Evolutionary conservation across 176 grass and related monocot genomes (phyloP).

Genomic region (Phyllostachys edulis): DNA sequence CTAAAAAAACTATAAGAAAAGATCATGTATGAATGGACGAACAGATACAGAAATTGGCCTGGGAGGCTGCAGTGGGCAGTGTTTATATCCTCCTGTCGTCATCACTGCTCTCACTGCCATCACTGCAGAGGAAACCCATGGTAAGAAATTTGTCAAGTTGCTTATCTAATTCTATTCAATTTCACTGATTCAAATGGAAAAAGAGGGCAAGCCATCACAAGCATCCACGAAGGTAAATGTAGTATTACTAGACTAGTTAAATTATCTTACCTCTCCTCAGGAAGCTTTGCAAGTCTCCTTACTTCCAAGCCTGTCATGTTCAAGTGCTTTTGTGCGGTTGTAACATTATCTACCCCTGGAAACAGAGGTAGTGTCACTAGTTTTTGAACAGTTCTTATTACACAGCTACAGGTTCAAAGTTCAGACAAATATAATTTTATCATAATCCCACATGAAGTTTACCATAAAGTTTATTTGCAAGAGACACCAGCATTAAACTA

Average conservation of each 20-base stretch:
- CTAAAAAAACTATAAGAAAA: constrained; percentile 24
- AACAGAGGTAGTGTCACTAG: constrained; percentile 6
- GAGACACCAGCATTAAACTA: background rate
- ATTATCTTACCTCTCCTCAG: constrained; percentile 68
- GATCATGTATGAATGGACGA: background rate
- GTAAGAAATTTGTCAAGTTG: constrained; percentile 15
- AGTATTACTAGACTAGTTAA: background rate
- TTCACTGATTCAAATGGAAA: background rate
- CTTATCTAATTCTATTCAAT: background rate
- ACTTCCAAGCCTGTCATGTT: constrained; percentile 95
- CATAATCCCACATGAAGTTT: background rate
- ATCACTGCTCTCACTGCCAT: constrained; percentile 80
- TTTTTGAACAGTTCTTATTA: background rate
- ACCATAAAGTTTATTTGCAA: background rate
- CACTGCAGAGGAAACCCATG: constrained; percentile 47
- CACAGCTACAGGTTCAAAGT: background rate
- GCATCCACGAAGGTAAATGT: background rate
- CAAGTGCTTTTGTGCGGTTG: constrained; percentile 72
- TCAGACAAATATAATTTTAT: background rate
- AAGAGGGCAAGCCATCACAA: background rate
- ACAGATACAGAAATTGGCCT: background rate
- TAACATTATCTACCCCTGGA: constrained; percentile 77
- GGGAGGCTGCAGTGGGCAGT: background rate
- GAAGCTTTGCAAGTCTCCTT: constrained; percentile 89
- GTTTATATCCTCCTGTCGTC: constrained; percentile 54